phyloP scores from a whole-genome alignment of 176 grass and related monocot species.

The Otatea glauca region DNA sequence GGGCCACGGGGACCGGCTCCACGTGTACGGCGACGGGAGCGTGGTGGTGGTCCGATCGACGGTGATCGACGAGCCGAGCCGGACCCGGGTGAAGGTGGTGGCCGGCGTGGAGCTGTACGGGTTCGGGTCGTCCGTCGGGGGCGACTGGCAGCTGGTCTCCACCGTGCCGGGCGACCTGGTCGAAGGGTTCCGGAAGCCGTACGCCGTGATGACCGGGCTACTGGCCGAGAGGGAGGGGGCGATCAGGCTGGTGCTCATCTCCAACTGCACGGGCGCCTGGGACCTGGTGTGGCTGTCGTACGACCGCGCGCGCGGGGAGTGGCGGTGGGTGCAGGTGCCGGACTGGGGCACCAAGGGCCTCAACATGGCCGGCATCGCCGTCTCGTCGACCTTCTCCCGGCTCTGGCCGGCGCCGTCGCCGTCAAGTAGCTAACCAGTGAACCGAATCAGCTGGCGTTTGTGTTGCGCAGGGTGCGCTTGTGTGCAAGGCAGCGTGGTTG shows the following conservation, averaged over 20 bases:
- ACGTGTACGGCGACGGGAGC: slow-evolving; percentile 89
- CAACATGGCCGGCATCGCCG: slow-evolving; percentile 96
- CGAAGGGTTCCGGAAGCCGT: slow-evolving; percentile 70
- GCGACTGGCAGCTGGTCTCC: slow-evolving; percentile 76
- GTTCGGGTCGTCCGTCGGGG: slow-evolving; percentile 41
- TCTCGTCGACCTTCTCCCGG: slow-evolving; percentile 89
- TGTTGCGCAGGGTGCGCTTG: not conserved
- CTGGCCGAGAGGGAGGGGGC: slow-evolving; percentile 85
- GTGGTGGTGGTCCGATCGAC: slow-evolving; percentile 72
- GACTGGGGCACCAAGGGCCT: slow-evolving; percentile 85
- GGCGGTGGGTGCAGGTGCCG: slow-evolving; percentile 87
- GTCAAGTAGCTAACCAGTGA: not conserved
- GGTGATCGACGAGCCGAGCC: slow-evolving; percentile 56
- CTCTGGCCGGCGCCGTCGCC: slow-evolving; percentile 65
- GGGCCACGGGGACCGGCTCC: slow-evolving; percentile 47
- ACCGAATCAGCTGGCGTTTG: not conserved
- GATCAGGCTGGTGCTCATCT: slow-evolving; percentile 81
- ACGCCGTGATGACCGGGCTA: slow-evolving; percentile 83
- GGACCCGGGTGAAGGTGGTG: slow-evolving; percentile 62
- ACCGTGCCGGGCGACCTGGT: slow-evolving; percentile 59
- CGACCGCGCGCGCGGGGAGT: slow-evolving; percentile 50
- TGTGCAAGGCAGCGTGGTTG: not conserved
- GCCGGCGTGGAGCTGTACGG: slow-evolving; percentile 79
- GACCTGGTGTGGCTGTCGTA: slow-evolving; percentile 89
- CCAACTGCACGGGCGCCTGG: slow-evolving; percentile 83